phyloP scores from a whole-genome alignment of 2,329 filamentous ascomycete species.

The Aureobasidium sp. region DNA sequence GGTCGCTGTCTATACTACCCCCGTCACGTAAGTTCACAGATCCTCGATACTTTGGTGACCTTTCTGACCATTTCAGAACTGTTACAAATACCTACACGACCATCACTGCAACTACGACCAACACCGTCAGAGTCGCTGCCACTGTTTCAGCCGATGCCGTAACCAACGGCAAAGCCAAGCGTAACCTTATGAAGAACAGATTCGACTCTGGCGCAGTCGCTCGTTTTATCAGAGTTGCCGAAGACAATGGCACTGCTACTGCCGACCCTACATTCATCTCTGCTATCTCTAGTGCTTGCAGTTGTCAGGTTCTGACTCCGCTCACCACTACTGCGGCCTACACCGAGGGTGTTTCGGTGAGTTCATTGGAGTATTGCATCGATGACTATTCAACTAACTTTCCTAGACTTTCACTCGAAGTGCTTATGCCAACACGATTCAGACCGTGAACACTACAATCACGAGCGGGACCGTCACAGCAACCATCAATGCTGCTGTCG shows the following conservation, averaged over 20 bases:
- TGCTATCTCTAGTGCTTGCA: constrained; percentile 26
- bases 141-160: constrained; percentile 21
- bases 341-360: constrained; percentile 21
- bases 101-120: constrained; percentile 16
- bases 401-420: constrained; percentile 15
- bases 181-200: constrained; percentile 16
- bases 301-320: constrained; percentile 22
- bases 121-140: constrained; percentile 18
- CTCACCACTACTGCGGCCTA: constrained; percentile 23
- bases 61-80: constrained; percentile 14
- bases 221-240: constrained; percentile 18
- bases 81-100: constrained; percentile 19
- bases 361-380: not conserved
- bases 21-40: constrained; percentile 22
- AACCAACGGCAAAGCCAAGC: constrained; percentile 13
- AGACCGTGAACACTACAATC: constrained; percentile 17
- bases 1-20: constrained; percentile 22
- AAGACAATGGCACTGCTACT: constrained; percentile 14
- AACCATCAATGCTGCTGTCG: constrained; percentile 8
- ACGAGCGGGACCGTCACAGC: constrained; percentile 16
- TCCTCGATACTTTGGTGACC: too few relatives aligned
- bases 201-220: constrained; percentile 16
- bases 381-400: not conserved
- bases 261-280: constrained; percentile 7
- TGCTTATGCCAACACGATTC: constrained; percentile 18